A percentile compares a stretch with the other conserved stretches of the same genome.
Conservation (phyloP, 768 basidiomycete genomes). For the Boletus tomentosulus region DNA sequence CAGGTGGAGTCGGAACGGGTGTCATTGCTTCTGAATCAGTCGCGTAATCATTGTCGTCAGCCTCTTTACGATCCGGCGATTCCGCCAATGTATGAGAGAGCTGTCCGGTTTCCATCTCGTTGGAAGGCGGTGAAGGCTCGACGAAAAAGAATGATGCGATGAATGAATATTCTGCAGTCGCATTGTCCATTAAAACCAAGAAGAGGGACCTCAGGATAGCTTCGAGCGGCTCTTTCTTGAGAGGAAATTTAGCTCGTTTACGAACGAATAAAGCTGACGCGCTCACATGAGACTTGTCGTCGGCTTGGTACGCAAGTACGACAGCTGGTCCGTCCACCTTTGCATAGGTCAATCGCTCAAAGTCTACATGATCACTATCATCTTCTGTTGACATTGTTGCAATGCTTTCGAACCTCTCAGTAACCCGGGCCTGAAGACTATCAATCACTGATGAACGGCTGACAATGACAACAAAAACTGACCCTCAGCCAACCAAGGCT, state of each 20-base stretch:
- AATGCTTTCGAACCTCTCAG: slow-evolving; percentile 69
- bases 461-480: slow-evolving; percentile 7
- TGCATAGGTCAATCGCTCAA: slow-evolving; percentile 59
- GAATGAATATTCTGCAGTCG: slow-evolving; percentile 88
- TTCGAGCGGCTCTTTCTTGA: slow-evolving; percentile 79
- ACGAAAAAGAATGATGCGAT: slow-evolving; percentile 75
- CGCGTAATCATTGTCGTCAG: slow-evolving; percentile 39
- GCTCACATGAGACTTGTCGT: slow-evolving; percentile 82
- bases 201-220: slow-evolving; percentile 80
- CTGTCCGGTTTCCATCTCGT: slow-evolving; percentile 33
- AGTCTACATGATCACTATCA: slow-evolving; percentile 38
- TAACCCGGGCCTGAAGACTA: slow-evolving; percentile 50
- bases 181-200: slow-evolving; percentile 92
- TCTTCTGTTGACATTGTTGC: slow-evolving; percentile 42
- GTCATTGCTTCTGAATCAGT: slow-evolving; percentile 50
- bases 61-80: slow-evolving; percentile 40
- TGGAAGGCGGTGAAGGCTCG: slow-evolving; percentile 27
- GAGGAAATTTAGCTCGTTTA: slow-evolving; percentile 11
- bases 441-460: not conserved
- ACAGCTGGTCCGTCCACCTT: slow-evolving; percentile 78
- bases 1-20: slow-evolving; percentile 26
- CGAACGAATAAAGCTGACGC: not conserved
- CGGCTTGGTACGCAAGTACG: slow-evolving; percentile 82
- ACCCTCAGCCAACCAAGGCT: slow-evolving; percentile 80
- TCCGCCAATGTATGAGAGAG: slow-evolving; percentile 35